Base-by-base conservation (phyloP, 192 early-diverging fungal species). In the Coemansia sp. region DNA sequence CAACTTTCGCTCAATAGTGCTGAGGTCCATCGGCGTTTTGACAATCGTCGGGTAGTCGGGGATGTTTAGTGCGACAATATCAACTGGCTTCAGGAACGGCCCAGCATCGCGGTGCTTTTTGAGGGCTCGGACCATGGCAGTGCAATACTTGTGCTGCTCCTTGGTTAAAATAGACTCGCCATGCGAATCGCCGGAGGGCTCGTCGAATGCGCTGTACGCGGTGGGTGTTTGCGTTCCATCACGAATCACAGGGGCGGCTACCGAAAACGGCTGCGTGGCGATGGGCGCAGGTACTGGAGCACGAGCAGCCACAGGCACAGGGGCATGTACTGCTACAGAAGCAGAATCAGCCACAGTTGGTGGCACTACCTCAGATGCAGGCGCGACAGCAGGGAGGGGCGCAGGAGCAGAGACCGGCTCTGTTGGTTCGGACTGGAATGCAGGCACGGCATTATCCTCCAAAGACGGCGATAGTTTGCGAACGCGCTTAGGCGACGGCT, bases 11-110 rank as follows among this genome's bases (percentile, higher is more conserved):
- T 93, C 90, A 13, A 92, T 86, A 11, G 93, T 95, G 46, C 86
- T 77, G 46, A 95, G 80, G 70, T 95, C 94, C 89, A 93, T 95
- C 5, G 94, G 94, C 29, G 86, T 67, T 63, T 89, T 92, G 64
- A 95, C 87, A 38, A 93, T 87, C 10, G 80, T 81, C 9, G 81
- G 85, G 66, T 95, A 95, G 75, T 95, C 92, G 1, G 92, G 93
- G 24, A 95, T 92, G 34, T 90, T 92, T 27, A 93, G 86, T 50
- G 86, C 86, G 29, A 93, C 87, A 47, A 86, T 82, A 69, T 95
- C 94, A 27, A 95, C 94, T 0, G 93, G 94, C 53, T 90, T 74
- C 31, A 95, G 84, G 75, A 99, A 99, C n/a, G 92, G 90, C 10
- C 84, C 87, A 5, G 94, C 92, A 58, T 95, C 93, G 68, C 93